Conservation (phyloP, 768 basidiomycete genomes). For the Tricholoma matsutake region DNA sequence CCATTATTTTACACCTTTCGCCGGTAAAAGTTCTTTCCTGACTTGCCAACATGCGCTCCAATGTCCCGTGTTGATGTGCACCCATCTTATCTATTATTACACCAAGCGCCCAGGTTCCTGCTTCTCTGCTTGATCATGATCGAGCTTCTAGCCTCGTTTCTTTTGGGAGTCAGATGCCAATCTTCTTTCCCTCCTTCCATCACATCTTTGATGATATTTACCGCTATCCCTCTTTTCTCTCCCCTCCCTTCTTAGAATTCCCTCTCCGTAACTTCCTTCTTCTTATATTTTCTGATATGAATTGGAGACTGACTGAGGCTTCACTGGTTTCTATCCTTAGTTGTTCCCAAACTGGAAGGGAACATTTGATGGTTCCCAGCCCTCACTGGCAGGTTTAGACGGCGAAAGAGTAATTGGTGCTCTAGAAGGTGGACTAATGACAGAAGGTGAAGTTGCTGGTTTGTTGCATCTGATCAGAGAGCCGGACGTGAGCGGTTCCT, state of each 20-base stretch:
- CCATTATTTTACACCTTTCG: background rate
- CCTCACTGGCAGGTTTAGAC: constrained; percentile 63
- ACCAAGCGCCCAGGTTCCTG: background rate
- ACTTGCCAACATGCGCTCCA: background rate
- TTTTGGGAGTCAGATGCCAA: background rate
- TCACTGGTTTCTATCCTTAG: constrained; percentile 30
- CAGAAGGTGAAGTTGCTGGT: constrained; percentile 62
- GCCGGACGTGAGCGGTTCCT: constrained; percentile 60
- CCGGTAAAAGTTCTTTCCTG: background rate
- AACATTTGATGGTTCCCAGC: constrained; percentile 62
- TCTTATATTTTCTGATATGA: background rate
- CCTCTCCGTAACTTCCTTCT: background rate
- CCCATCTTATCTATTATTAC: background rate
- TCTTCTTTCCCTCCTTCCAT: no score
- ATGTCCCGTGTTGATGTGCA: background rate
- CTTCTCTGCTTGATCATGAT: background rate
- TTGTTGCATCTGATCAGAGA: constrained; percentile 69
- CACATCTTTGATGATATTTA: background rate
- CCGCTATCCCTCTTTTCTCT: background rate
- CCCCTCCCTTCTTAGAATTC: background rate
- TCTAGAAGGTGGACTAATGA: constrained; percentile 62
- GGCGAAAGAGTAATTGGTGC: constrained; percentile 56
- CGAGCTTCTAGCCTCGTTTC: background rate
- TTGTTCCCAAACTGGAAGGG: constrained; percentile 83
- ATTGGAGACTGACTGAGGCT: background rate